These are phyloP conservation scores for Vitis hybrid DNA, from an alignment of 177 flowering plant genomes.

Conservation along the genomic window DNA sequence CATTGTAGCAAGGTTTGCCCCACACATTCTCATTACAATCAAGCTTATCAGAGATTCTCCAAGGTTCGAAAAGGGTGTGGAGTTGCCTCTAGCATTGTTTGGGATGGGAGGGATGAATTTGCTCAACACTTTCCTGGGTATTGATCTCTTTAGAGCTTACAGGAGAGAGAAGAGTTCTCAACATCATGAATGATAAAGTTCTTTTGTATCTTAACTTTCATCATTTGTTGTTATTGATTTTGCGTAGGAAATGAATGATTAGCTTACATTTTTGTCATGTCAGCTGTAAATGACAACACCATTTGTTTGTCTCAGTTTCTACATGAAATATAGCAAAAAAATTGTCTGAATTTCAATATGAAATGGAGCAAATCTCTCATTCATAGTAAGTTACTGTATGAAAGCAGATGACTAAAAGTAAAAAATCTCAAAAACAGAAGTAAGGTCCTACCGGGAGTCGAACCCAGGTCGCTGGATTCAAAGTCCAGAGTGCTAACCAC, in stretches of 20 bases:
- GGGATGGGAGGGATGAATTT: constrained; percentile 95
- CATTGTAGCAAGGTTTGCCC: constrained; percentile 48
- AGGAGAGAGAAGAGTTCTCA: constrained; percentile 41
- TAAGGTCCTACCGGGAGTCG: constrained; percentile 99
- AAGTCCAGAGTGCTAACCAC: constrained; percentile 99
- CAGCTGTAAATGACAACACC: no score
- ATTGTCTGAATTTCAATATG: no score
- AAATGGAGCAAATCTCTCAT: no score
- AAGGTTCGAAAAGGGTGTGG: constrained; percentile 72
- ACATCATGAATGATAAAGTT: constrained; percentile 14
- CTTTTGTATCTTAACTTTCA: background rate
- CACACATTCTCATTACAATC: constrained; percentile 75
- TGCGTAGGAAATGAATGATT: background rate
- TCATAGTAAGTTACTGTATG: no score
- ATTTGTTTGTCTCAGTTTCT: no score
- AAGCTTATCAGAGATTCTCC: constrained; percentile 78
- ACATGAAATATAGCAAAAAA: no score
- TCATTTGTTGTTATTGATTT: background rate
- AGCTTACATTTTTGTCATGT: no score
- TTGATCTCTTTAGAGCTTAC: constrained; percentile 72
- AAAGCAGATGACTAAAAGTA: no score
- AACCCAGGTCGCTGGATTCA: constrained; percentile 99
- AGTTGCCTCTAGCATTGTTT: constrained; percentile 79
- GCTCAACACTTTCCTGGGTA: constrained; percentile 73
- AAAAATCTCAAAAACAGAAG: no score